Percentiles rank a stretch among this genome's conserved stretches.
Evolutionary conservation across 192 early-diverging fungal species (phyloP).

Genomic region (Backusella tarrabulga): DNA sequence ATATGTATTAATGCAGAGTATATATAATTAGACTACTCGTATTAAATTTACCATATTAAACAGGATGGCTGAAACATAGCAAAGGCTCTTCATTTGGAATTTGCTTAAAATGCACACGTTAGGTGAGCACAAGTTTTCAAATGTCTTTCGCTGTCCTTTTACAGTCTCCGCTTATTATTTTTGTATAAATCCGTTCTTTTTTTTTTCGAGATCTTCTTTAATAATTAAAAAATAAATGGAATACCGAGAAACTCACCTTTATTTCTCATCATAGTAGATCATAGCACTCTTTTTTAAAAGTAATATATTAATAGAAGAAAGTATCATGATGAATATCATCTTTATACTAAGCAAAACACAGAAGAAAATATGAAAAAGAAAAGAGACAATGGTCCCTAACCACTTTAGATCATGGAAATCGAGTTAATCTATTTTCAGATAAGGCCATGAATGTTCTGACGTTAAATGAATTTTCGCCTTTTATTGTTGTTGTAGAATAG

Average conservation of each 20-base stretch:
- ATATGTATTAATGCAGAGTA: background rate
- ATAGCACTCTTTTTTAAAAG: background rate
- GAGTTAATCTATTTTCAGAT: background rate
- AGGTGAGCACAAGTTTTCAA: background rate
- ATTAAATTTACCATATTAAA: background rate
- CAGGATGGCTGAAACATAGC: background rate
- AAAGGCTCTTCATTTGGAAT: background rate
- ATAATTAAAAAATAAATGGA: background rate
- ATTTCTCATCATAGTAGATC: background rate
- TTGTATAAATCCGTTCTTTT: background rate
- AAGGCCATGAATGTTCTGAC: background rate
- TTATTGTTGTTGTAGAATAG: background rate
- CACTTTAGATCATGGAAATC: background rate
- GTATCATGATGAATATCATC: background rate
- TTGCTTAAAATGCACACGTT: background rate
- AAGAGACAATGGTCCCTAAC: background rate
- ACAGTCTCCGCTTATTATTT: background rate
- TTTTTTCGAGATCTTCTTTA: background rate
- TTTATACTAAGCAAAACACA: background rate
- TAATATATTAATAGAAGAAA: background rate
- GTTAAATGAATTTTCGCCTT: background rate
- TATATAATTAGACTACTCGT: background rate
- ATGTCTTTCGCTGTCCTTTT: background rate
- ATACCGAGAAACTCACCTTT: background rate
- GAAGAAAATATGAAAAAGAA: background rate